Evolutionary conservation across 1,284 basidiomycete genomes (phyloP).

Genomic region (Agaricales sp.): DNA sequence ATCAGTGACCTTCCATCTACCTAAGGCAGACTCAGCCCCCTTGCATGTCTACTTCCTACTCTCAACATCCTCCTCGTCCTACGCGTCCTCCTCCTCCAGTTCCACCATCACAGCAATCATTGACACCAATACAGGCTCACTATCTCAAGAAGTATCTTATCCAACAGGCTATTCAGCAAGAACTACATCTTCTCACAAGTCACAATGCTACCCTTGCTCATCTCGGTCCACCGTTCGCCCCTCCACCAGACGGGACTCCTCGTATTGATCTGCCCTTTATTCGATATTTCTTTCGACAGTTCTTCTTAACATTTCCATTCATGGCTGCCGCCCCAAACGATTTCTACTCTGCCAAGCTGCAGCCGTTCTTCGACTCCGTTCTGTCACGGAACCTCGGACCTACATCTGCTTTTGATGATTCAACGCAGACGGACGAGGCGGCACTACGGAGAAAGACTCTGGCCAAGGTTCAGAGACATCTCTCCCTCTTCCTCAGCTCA

Average conservation of each 20-base stretch:
- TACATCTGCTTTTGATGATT: slow-evolving; percentile 50
- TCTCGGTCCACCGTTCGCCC: slow-evolving; percentile 78
- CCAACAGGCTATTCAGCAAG: slow-evolving; percentile 71
- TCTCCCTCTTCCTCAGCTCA: slow-evolving; percentile 71
- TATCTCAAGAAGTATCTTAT: slow-evolving; percentile 96
- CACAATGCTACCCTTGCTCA: slow-evolving; percentile 73
- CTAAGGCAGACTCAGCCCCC: no score
- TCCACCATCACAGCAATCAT: background rate
- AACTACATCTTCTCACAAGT: slow-evolving; percentile 64
- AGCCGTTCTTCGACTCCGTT: slow-evolving; percentile 82
- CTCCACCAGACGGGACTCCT: slow-evolving; percentile 53
- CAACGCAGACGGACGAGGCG: slow-evolving; percentile 39
- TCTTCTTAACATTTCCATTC: slow-evolving; percentile 89
- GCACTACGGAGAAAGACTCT: slow-evolving; percentile 51
- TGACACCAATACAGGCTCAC: slow-evolving; percentile 84
- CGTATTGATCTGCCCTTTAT: slow-evolving; percentile 76
- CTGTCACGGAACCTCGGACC: slow-evolving; percentile 71
- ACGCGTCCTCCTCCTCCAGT: no score
- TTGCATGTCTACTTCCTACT: no score
- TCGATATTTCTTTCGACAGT: slow-evolving; percentile 83
- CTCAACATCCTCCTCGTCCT: no score
- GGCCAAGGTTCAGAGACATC: slow-evolving; percentile 73
- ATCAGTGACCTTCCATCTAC: no score
- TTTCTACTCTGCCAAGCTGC: slow-evolving; percentile 88
- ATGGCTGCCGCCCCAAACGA: slow-evolving; percentile 76